phyloP scores from a whole-genome alignment of 768 basidiomycete genomes.

The Auriscalpium vulgare region DNA sequence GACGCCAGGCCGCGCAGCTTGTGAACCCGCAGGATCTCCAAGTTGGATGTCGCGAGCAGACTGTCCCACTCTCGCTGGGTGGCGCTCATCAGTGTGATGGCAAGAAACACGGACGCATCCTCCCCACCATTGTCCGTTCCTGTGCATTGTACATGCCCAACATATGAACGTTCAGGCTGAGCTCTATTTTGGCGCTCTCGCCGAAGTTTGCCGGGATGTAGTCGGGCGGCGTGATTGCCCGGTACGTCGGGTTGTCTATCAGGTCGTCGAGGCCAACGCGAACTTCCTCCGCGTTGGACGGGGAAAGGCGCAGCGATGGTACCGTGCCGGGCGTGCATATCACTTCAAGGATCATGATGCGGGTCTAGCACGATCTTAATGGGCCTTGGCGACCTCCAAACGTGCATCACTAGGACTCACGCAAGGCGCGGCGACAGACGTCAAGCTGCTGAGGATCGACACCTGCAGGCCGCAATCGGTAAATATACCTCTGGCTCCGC shows the following conservation, averaged over 20 bases:
- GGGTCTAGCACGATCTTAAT: neutral
- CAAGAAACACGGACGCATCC: neutral
- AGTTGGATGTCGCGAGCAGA: neutral
- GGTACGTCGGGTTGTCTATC: neutral
- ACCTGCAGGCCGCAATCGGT: neutral
- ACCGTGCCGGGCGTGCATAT: conserved; percentile 1
- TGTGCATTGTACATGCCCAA: conserved; percentile 7
- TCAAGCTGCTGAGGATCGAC: conserved; percentile 1
- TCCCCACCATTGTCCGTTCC: conserved; percentile 7
- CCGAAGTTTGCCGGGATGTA: conserved; percentile 7
- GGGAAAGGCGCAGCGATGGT: neutral
- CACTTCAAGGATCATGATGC: conserved; percentile 1
- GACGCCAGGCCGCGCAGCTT: neutral
- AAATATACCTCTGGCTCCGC: neutral
- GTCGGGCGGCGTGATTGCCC: neutral
- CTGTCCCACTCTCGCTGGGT: neutral
- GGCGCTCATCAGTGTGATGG: neutral
- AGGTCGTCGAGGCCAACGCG: neutral
- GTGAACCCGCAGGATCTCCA: neutral
- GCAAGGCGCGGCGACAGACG: neutral
- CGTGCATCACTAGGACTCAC: neutral
- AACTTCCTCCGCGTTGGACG: neutral
- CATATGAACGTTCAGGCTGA: conserved; percentile 7
- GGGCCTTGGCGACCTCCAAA: neutral
- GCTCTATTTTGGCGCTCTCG: neutral